Evolutionary conservation across 2,329 filamentous ascomycete species (phyloP), one percentile per base, ranked within the genome.

Genomic region (Xylariaceae sp.): DNA sequence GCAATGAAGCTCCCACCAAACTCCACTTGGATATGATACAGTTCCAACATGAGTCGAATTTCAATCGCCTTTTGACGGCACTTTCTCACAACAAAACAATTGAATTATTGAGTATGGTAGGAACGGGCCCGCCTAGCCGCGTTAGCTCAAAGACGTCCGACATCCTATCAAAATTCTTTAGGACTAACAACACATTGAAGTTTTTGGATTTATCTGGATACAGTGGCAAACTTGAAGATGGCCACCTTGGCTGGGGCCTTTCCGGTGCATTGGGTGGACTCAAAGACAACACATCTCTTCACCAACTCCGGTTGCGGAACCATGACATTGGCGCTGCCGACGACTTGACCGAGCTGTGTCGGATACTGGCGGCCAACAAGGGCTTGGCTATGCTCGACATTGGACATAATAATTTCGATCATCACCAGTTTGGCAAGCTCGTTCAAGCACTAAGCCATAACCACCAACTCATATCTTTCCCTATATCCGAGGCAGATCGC

Each of bases 1-100:
- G 73, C 49, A 78, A 78, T 12, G 76, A 78, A 59, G 79, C 80
- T 1, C 82, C 82, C 0, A 78, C 75, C 58, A 78, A 76, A 21
- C 70, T 85, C 19, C 79, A 81, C 60, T 69, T 84, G 58, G 79
- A 84, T 60, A 84, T 85, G 82, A 73, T 84, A n/a, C 81, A 85
- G 58, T 84, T 85, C 62, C 73, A 74, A 17, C 70, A 78, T 34
- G 82, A 85, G 65, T 67, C 68, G 8, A 82, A 77, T 64, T 86
- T 82, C 62, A 75, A 82, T 52, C 76, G 76, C 50, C 74, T 86
- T 4, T 69, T 85, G 57, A 73, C 70, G 14, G 80, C 82, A 2
- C 70, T 86, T 46, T 76, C 82, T 0, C 65, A 74, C n/a, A 83
- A 82, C 57, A 76, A 71, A 11, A 77, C 79, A 4, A 79, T 86